Evolutionary conservation across 139 green algal species (phyloP), one percentile per base, ranked within the genome.

Genomic region (Picochlorum sp.): DNA sequence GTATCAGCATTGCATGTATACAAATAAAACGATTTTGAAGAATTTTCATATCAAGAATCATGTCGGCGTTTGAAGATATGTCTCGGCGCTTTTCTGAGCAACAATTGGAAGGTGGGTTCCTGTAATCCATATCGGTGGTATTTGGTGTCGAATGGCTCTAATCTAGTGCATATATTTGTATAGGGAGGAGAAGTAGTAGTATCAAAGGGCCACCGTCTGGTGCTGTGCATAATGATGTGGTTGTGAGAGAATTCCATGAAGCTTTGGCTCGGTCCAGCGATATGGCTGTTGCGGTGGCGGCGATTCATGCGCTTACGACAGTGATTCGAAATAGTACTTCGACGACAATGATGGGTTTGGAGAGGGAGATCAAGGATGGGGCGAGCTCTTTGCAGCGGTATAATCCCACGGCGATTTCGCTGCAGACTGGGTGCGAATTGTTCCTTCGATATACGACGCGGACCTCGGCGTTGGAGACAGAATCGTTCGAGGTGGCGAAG

Each of bases 401-500:
- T 69, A 90, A 95, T 74, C 85, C 87, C 18, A 92, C 88, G 4
- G 80, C 85, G 49, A 95, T 97, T 57, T 90, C 82, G 10, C 71
- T 97, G 18, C 85, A 87, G 26, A 90, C 92, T 5, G 90, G 81
- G 3, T 96, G 92, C 64, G 87, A 97, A 68, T 81, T 98, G 16
- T 98, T 97, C 73, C 69, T 97, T 66, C 77, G 90, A 7, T 97
- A 93, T 76, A 90, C 88, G 4, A 95, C 89, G 1, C 83, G 90
- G 49, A 96, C 90, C 2, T 85, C 78, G 2, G 82, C 77, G 0
- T 73, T 97, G 31, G 90, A 97, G 50, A 49, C 70, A 4, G 80
- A 90, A 54, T 81, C 90, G 34, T 87, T 97, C 58, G 66, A 66
- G 5, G 57, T 69, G 1, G 81, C 76, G 28, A 97, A 95, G 71